Base-by-base conservation (phyloP, 352 stramenopile species). In the Pythium inflatum region DNA sequence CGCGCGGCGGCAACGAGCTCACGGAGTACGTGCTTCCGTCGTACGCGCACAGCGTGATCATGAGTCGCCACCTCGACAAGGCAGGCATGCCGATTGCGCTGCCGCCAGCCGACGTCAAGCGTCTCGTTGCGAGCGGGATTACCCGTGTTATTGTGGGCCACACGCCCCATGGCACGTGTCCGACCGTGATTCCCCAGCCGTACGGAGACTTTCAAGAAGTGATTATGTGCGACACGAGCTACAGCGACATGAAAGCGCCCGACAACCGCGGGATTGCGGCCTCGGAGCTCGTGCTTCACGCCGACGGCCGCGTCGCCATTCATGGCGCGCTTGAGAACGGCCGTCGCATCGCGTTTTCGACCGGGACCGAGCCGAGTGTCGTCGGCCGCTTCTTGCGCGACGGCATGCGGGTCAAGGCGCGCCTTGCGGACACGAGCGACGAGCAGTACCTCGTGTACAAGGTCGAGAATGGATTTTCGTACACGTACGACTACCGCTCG, bases 221-320 rank as follows among this genome's bases (percentile, higher is more conserved):
- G 11, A 81, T 98, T 62, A 97, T 95, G 71, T 96, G 89, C 34
- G 94, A 98, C 75, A 98, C 92, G 24, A 98, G 92, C 50, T 98
- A 97, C 70, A 96, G 92, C 45, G 88, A 98, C 68, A 79, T 84
- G 43, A 73, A 49, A 28, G 71, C 75, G 20, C 43, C 63, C 20
- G 90, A 97, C 57, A 97, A 95, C 43, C 85, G 94, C 5, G 94
- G 93, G 9, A 59, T 66, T 9, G 91, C 91, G 33, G 84, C 90
- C 2, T 84, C 85, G 0, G 81, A 96, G 36, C 70, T 98, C 20
- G 68, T 96, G 22, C 66, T 98, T 34, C 70, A 87, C 14, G 71
- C 80, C 18, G 74, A 84, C 9, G 79, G 80, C 0, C 73, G 53
- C 45, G 77, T 88, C 1, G 62, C 74, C 25, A 76, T 94, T 5